Evolutionary conservation across 495 filamentous ascomycete species (phyloP), one percentile per base, ranked within the genome.

Genomic region (Evansstolkia leycettana): DNA sequence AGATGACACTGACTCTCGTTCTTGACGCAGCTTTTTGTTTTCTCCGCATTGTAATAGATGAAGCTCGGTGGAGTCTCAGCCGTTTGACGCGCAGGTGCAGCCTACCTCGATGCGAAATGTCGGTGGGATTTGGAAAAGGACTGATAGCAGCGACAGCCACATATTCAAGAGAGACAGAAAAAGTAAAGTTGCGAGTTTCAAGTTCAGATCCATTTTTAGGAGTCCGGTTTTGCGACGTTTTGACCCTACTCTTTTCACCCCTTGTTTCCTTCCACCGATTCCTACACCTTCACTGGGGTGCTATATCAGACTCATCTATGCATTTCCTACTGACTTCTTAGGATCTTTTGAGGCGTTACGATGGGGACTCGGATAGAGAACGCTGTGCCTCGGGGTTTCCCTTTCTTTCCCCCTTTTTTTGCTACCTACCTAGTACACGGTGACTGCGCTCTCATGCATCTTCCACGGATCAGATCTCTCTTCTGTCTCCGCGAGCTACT

Each of bases 41-140:
- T 98, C 67, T 98, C 90, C 41, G 90, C 90, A 60, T 74, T 98
- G 69, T 98, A 80, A 69, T n/a, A n/a, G n/a, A n/a, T n/a, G n/a
- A n/a, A n/a, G n/a, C n/a, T n/a, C n/a, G n/a, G n/a, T n/a, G n/a
- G n/a, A n/a, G n/a, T n/a, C n/a, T n/a, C n/a, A n/a, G n/a, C n/a
- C n/a, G n/a, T n/a, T n/a, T n/a, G n/a, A n/a, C n/a, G n/a, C n/a
- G n/a, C 20, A 23, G 20, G 20, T 23, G 20, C 9, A 23, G 20
- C 9, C 20, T 23, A 9, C 9, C 20, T 9, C 20, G n/a, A n/a
- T n/a, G n/a, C 20, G 20, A 23, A 23, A 23, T 23, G 9, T 4
- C 20, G 40, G 36, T 36, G 25, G 26, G 14, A 37, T 18, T 7
- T 36, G 17, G 36, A 34, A 31, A 31, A 41, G 39, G 36, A 38